Evolutionary conservation across 768 basidiomycete species (phyloP), one percentile per base, ranked within the genome.

Genomic region (Mrakia hoshinonis): DNA sequence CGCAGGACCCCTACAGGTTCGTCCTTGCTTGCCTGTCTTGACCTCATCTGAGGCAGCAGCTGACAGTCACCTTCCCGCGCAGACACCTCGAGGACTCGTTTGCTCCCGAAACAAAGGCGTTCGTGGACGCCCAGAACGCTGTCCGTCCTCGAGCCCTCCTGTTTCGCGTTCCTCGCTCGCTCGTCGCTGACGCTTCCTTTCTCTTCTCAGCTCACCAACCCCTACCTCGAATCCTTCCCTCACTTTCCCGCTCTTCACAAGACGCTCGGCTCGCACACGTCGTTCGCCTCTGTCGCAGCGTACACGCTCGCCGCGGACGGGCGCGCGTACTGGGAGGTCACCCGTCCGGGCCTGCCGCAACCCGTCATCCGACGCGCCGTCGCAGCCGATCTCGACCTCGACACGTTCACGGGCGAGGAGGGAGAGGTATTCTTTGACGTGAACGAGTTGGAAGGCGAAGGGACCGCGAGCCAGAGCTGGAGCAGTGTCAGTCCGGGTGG

Each of bases 351-450:
- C 12, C 34, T 62, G 1, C 49, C 71, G 18, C 71, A 73, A 24
- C 66, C 65, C 1, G 12, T 73, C 66, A 61, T 67, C 38, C 24
- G 60, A 18, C 46, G 67, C 22, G 43, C 36, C 20, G 31, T 20
- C 11, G 20, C 18, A 11, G 7, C 38, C 4, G 43, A 36, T 13
- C 13, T 52, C 12, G 48, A 43, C 22, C 38, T 12, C 13, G 13
- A 11, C 13, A 24, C 48, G 7, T 70, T 68, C 20, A 61, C 58
- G 2, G 67, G 55, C 2, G 54, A 58, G 22, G 61, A 64, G 11
- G 64, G 63, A 24, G 71, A 73, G 29, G 66, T 73, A 9, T 73
- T 73, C 61, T 73, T 73, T 31, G 66, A 73, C 49, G 61, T 68
- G 29, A 63, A 73, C 49, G n/a, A 67, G 31, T 49, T 60, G 38